Evolutionary conservation across 352 stramenopile genomes (phyloP).

Genomic region (Globisporangium spiculum): DNA sequence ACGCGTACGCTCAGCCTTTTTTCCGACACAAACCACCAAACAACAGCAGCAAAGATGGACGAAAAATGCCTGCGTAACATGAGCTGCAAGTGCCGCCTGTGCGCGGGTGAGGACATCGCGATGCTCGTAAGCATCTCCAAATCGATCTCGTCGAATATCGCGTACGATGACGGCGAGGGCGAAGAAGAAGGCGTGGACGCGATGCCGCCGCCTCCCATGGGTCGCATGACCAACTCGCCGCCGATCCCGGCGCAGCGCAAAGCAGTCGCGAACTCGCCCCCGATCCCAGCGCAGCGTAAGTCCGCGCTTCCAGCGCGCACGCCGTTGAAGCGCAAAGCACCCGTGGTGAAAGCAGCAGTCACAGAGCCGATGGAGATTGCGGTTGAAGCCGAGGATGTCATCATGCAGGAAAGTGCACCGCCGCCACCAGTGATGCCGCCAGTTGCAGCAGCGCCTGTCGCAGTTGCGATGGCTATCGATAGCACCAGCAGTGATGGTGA

Average conservation of each 20-base stretch:
- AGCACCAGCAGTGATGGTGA: neutral
- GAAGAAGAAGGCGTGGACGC: constrained; percentile 19
- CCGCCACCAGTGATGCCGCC: constrained; percentile 4
- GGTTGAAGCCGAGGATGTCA: constrained; percentile 18
- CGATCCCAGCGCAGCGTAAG: constrained; percentile 21
- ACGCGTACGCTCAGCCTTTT: neutral
- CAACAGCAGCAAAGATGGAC: constrained; percentile 36
- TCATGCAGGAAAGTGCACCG: constrained; percentile 21
- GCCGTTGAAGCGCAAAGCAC: constrained; percentile 3
- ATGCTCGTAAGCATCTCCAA: constrained; percentile 77
- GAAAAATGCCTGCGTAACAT: constrained; percentile 86
- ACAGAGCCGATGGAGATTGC: constrained; percentile 17
- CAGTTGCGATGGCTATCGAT: constrained; percentile 7
- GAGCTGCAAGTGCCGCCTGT: constrained; percentile 84
- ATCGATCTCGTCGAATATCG: constrained; percentile 78
- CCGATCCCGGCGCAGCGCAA: constrained; percentile 22
- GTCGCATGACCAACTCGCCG: constrained; percentile 44
- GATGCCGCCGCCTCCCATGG: constrained; percentile 18
- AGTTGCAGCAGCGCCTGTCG: constrained; percentile 12
- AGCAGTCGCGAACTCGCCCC: constrained; percentile 25
- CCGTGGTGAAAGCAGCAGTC: neutral
- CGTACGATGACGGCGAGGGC: constrained; percentile 51
- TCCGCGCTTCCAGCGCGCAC: constrained; percentile 7
- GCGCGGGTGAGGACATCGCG: constrained; percentile 74
- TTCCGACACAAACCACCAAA: neutral